Percentiles rank a stretch among this genome's conserved stretches.
These are phyloP conservation scores for Yamadazyma diospyri DNA, from an alignment of 1,139 yeast genomes.

Conservation along the genomic window DNA sequence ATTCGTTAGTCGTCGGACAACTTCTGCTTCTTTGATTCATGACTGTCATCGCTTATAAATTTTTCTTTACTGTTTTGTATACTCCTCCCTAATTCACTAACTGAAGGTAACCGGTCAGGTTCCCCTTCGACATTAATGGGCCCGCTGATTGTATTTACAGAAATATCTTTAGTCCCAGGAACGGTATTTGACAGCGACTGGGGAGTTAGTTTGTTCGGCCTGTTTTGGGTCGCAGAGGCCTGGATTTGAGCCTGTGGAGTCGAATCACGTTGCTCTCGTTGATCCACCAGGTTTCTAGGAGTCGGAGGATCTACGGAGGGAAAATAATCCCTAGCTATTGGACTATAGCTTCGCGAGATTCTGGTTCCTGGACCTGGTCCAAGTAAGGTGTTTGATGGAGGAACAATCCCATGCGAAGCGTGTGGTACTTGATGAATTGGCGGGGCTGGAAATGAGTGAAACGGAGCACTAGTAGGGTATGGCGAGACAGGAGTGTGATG, in stretches of 20 bases:
- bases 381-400: not conserved
- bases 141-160: too few species aligned
- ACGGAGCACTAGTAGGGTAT: conserved; percentile 3
- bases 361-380: conserved; percentile 2
- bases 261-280: not conserved
- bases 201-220: conserved; percentile 2
- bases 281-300: conserved; percentile 13
- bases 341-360: conserved; percentile 14
- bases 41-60: conserved; percentile 12
- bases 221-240: not conserved
- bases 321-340: conserved; percentile 14
- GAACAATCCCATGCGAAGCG: not conserved
- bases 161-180: not conserved
- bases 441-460: not conserved
- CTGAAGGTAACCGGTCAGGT: conserved; percentile 24
- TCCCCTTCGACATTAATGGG: too few species aligned
- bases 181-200: conserved; percentile 1
- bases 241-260: not conserved
- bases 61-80: conserved; percentile 19
- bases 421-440: not conserved
- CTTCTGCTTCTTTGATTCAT: conserved; percentile 8
- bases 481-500: conserved; percentile 19
- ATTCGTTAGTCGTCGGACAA: conserved; percentile 2
- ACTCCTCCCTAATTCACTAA: conserved; percentile 36
- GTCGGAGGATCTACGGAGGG: conserved; percentile 18